Conservation (phyloP, 805 yeast species). For the Zygosaccharomyces bailii region DNA sequence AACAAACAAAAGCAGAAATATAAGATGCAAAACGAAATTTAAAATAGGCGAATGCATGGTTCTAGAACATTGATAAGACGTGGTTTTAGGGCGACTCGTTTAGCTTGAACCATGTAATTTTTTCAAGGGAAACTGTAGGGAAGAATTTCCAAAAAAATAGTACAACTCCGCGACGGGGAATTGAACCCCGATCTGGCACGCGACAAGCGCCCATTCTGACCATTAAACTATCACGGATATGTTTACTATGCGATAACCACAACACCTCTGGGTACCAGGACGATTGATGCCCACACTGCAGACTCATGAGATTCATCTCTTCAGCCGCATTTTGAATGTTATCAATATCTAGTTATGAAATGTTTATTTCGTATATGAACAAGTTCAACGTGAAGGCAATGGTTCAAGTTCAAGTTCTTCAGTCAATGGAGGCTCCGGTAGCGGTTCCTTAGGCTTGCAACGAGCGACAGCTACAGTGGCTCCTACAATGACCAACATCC, state of each 20-base stretch:
- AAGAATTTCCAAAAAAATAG: background rate
- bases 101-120: too few species aligned
- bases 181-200: conserved; percentile 11
- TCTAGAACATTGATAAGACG: too few species aligned
- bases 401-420: conserved; percentile 10
- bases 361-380: background rate
- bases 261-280: too few species aligned
- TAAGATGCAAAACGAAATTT: too few species aligned
- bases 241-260: background rate
- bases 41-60: too few species aligned
- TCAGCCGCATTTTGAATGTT: background rate
- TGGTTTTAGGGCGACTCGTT: too few species aligned
- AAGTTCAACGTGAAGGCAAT: background rate
- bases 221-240: conserved; percentile 8
- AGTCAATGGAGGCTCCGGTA: conserved; percentile 7
- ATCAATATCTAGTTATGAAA: background rate
- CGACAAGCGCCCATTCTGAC: conserved; percentile 11
- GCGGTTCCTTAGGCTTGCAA: conserved; percentile 40
- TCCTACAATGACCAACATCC: conserved; percentile 63
- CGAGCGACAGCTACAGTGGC: conserved; percentile 61
- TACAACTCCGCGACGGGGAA: conserved; percentile 10
- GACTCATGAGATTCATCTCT: background rate
- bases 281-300: too few species aligned
- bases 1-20: too few species aligned
- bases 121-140: background rate